A percentile compares a stretch with the other conserved stretches of the same genome.
These are phyloP conservation scores for Scheffersomyces coipomensis DNA, from an alignment of 805 yeast genomes.

Conservation along the genomic window DNA sequence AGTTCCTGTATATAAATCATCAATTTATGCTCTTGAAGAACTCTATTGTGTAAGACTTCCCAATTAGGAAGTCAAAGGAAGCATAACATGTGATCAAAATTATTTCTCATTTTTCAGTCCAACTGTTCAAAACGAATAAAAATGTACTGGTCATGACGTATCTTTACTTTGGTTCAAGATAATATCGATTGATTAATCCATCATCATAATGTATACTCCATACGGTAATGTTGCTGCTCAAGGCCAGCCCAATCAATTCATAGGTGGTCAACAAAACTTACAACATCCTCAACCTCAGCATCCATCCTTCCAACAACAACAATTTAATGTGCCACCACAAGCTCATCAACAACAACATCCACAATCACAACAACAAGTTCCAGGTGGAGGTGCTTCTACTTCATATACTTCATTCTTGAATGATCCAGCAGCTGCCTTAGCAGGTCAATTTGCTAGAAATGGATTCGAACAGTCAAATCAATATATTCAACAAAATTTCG, in stretches of 20 bases:
- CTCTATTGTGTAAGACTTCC: neutral
- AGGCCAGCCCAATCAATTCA: conserved; percentile 27
- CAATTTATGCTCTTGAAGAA: neutral
- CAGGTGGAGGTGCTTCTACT: conserved; percentile 9
- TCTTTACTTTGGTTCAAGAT: no score
- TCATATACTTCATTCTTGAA: conserved; percentile 48
- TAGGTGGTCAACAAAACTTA: conserved; percentile 39
- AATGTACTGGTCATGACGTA: no score
- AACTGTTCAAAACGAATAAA: no score
- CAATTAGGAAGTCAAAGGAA: conserved; percentile 7
- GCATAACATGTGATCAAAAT: no score
- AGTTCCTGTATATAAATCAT: no score
- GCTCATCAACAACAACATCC: conserved; percentile 14
- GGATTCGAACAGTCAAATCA: conserved; percentile 82
- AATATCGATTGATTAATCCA: no score
- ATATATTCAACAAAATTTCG: conserved; percentile 71
- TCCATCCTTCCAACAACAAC: conserved; percentile 13
- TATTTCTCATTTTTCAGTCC: no score
- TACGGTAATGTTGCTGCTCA: conserved; percentile 26
- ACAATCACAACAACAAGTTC: conserved; percentile 18
- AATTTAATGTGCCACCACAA: conserved; percentile 13
- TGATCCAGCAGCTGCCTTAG: conserved; percentile 81
- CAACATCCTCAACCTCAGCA: conserved; percentile 37
- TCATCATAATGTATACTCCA: conserved; percentile 40
- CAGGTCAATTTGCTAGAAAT: conserved; percentile 82